Conservation (phyloP, 495 filamentous ascomycete genomes). For the Penicillium nucicola region DNA sequence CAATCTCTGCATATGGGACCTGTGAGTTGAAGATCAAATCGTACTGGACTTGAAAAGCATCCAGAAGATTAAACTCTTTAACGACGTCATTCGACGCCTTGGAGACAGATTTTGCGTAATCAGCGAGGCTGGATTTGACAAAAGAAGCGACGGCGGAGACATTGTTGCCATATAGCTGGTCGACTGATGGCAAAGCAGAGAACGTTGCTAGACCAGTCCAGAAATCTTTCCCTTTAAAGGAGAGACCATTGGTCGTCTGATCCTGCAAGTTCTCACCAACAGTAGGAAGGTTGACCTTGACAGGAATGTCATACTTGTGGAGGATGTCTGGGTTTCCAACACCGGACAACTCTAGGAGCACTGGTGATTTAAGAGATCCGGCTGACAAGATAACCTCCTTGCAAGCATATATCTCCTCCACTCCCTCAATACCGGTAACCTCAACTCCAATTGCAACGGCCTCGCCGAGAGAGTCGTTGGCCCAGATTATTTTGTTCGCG, state of each 20-base stretch:
- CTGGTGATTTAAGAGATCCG: slow-evolving; percentile 42
- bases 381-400: slow-evolving; percentile 50
- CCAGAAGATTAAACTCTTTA: too few relatives aligned
- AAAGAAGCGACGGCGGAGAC: neutral
- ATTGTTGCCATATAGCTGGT: too few relatives aligned
- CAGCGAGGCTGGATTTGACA: neutral
- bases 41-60: too few relatives aligned
- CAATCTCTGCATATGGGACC: too few relatives aligned
- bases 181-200: too few relatives aligned
- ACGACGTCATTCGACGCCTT: too few relatives aligned
- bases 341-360: slow-evolving; percentile 52
- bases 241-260: slow-evolving; percentile 10
- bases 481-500: neutral
- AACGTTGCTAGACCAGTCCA: neutral
- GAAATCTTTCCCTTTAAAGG: slow-evolving; percentile 6
- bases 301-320: slow-evolving; percentile 21
- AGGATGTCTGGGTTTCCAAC: slow-evolving; percentile 30
- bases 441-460: neutral
- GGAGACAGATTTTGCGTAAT: too few relatives aligned
- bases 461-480: neutral
- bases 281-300: slow-evolving; percentile 21
- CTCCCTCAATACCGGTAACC: neutral
- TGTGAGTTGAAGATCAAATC: too few relatives aligned
- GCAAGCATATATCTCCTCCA: slow-evolving; percentile 34
- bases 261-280: slow-evolving; percentile 43